Evolutionary conservation across 768 basidiomycete species (phyloP).

Genomic region (Lepiota venenata): DNA sequence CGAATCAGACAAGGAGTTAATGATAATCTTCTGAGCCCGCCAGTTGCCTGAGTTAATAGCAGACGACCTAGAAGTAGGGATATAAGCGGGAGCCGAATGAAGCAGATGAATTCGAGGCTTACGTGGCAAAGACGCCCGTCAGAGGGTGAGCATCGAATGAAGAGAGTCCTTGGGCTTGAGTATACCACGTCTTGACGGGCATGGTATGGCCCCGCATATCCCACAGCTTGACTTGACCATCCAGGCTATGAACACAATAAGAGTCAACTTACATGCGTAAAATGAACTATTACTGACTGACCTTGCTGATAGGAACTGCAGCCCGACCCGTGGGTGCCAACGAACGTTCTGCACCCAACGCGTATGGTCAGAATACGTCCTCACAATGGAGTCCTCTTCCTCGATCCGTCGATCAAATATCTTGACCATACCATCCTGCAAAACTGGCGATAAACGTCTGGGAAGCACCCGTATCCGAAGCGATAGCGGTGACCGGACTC

Average conservation of each 20-base stretch:
- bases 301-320: constrained; percentile 86
- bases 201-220: constrained; percentile 69
- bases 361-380: constrained; percentile 70
- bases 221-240: constrained; percentile 90
- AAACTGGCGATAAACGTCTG: constrained; percentile 88
- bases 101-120: constrained; percentile 27
- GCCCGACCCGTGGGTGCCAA: constrained; percentile 67
- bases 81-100: neutral
- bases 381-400: constrained; percentile 78
- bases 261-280: neutral
- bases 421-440: constrained; percentile 85
- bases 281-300: constrained; percentile 35
- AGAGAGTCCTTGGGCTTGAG: constrained; percentile 70
- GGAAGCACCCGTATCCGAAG: constrained; percentile 70
- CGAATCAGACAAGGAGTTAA: constrained; percentile 43
- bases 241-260: constrained; percentile 48
- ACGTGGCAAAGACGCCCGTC: constrained; percentile 85
- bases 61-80: constrained; percentile 36
- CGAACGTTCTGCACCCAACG: constrained; percentile 91
- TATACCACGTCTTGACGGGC: constrained; percentile 59
- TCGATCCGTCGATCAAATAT: constrained; percentile 90
- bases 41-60: constrained; percentile 47
- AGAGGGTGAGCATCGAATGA: constrained; percentile 86
- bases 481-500: constrained; percentile 83
- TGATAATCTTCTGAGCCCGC: constrained; percentile 53